A percentile compares a stretch with the other conserved stretches of the same genome.
These are phyloP conservation scores for Pseudomonodictys pantanalensis DNA, from an alignment of 495 filamentous ascomycete genomes.

Conservation along the genomic window DNA sequence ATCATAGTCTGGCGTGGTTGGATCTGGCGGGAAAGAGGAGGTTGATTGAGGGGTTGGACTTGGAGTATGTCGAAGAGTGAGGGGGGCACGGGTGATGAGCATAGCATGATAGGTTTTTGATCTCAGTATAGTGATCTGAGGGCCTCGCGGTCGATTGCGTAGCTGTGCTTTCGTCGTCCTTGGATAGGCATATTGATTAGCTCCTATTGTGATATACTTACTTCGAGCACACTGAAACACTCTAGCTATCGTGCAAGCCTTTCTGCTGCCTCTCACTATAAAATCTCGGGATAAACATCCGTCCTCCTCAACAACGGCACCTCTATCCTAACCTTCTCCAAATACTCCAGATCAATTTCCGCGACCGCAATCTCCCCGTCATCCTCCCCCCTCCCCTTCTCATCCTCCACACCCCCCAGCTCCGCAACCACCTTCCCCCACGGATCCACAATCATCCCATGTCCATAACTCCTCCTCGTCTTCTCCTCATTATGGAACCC, in stretches of 20 bases:
- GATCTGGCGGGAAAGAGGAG: conserved; percentile 2
- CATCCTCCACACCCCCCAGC: conserved; percentile 49
- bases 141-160: too few relatives aligned
- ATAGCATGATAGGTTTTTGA: too few relatives aligned
- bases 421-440: conserved; percentile 77
- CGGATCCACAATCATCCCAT: conserved; percentile 82
- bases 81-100: conserved; percentile 83
- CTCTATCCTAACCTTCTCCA: conserved; percentile 44
- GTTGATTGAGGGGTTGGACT: conserved; percentile 7
- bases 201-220: too few relatives aligned
- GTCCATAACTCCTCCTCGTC: conserved; percentile 78
- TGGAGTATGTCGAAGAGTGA: conserved; percentile 61
- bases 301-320: conserved; percentile 47
- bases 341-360: conserved; percentile 41
- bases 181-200: too few relatives aligned
- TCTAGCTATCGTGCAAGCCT: too few relatives aligned
- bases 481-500: conserved; percentile 66
- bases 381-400: conserved; percentile 26
- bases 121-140: too few relatives aligned
- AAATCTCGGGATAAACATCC: conserved; percentile 59
- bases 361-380: conserved; percentile 51
- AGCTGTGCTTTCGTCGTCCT: too few relatives aligned
- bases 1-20: conserved; percentile 20
- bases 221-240: too few relatives aligned
- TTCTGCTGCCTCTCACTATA: too few relatives aligned